Evolutionary conservation across 2,329 filamentous ascomycete genomes (phyloP), one percentile per base, ranked within the genome.

Genomic region (Aspergillus chevalieri): DNA sequence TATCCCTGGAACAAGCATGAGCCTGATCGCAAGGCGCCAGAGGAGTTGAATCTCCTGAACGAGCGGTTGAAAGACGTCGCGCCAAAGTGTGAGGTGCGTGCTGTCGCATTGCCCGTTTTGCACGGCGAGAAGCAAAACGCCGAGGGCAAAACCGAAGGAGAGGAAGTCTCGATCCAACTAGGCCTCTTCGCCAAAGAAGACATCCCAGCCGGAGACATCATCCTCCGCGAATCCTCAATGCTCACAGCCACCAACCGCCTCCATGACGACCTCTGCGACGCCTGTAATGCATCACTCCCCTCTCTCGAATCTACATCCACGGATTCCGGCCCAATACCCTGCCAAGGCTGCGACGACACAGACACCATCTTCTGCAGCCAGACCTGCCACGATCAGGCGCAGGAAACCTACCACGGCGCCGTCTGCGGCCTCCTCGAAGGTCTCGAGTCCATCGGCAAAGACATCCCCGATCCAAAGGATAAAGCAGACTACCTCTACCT

Each of bases 101-200:
- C 86, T 3, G 83, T 89, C 0, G 79, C 85, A 28, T 73, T 98
- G 4, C 93, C 92, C 1, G 74, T 87, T 0, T 72, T 97, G 21
- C 74, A 84, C 9, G 75, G 44, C 4, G 44, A 43, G 21, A 50
- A 50, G 6, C 47, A 51, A 2, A 42, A 46, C 3, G 2, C 19
- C 28, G 36, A 42, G 28, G 28, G 17, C 4, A 21, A 51, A 42
- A 50, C 45, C 22, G 48, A 53, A 12, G 43, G 53, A 8, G 47
- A 44, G 3, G 47, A 59, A 38, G 33, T 74, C 21, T 79, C 78
- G 3, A 79, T 78, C 49, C 93, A 98, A 68, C 79, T 98, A 0
- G 93, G 93, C 4, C 79, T 98, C 3, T 97, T 97, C 65, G 92
- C 91, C 6, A 88, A 83, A 59, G 80, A 87, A 55, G 85, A 95